phyloP scores from a whole-genome alignment of 208 protist species.

The Trichomonas tenax region DNA sequence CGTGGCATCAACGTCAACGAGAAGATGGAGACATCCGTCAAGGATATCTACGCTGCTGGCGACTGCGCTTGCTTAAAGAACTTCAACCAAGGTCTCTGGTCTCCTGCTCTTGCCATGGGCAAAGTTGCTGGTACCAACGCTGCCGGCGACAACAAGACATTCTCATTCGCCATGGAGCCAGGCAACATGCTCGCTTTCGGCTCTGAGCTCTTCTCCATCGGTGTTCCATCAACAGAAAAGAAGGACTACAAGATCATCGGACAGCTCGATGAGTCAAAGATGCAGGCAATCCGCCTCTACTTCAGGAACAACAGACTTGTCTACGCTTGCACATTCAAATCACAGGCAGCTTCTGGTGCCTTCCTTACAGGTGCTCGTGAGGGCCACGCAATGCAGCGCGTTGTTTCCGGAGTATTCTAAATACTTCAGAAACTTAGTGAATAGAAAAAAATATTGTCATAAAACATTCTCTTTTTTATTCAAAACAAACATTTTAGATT shows the following conservation, averaged over 20 bases:
- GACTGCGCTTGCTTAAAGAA: not conserved
- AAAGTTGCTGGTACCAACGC: not conserved
- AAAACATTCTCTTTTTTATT: too few species aligned
- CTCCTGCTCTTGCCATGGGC: not conserved
- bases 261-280: not conserved
- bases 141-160: not conserved
- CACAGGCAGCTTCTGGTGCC: too few species aligned
- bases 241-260: not conserved
- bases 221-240: not conserved
- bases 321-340: not conserved
- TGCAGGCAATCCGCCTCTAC: not conserved
- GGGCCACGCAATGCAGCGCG: not conserved
- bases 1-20: not conserved
- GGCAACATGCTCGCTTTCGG: not conserved
- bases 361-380: not conserved
- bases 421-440: too few species aligned
- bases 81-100: not conserved
- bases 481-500: too few species aligned
- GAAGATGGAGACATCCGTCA: not conserved
- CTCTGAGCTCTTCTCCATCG: not conserved
- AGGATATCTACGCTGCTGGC: not conserved
- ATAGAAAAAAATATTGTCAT: too few species aligned
- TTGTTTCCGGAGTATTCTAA: too few species aligned
- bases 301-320: not conserved
- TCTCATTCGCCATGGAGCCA: not conserved